These are phyloP conservation scores for Ogataea ramenticola DNA, from an alignment of 805 yeast genomes.

Conservation along the genomic window DNA sequence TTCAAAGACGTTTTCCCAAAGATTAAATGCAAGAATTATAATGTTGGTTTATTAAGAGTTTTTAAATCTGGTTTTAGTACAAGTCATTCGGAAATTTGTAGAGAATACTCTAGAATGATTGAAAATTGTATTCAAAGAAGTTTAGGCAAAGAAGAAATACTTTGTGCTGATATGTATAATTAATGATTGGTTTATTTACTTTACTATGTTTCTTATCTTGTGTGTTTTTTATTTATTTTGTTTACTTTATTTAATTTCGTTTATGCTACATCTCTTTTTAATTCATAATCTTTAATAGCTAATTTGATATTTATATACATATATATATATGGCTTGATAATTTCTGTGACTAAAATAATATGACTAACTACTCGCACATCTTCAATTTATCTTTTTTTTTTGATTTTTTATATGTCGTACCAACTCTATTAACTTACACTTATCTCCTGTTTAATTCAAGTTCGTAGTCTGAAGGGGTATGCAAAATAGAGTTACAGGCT, in stretches of 20 bases:
- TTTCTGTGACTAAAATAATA: no score
- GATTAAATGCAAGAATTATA: constrained; percentile 34
- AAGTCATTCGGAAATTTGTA: constrained; percentile 48
- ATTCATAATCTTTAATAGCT: no score
- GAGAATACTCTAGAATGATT: constrained; percentile 43
- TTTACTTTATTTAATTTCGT: no score
- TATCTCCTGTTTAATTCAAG: no score
- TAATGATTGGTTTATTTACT: background rate
- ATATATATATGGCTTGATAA: no score
- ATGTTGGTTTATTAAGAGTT: constrained; percentile 44
- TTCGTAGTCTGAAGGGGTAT: background rate
- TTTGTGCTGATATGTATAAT: constrained; percentile 43
- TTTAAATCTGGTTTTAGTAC: constrained; percentile 28
- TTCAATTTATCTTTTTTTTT: no score
- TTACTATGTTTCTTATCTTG: background rate
- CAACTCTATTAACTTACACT: no score
- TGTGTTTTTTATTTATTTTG: background rate
- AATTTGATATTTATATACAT: no score
- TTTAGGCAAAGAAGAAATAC: constrained; percentile 38
- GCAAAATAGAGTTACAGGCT: no score
- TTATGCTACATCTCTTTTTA: no score
- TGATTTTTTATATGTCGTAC: no score
- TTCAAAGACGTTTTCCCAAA: constrained; percentile 28
- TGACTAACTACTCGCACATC: no score
- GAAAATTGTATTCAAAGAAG: constrained; percentile 44